Percentiles rank a stretch among this genome's conserved stretches.
phyloP scores from a whole-genome alignment of 2,329 filamentous ascomycete genomes.

The Talaromyces sp. region DNA sequence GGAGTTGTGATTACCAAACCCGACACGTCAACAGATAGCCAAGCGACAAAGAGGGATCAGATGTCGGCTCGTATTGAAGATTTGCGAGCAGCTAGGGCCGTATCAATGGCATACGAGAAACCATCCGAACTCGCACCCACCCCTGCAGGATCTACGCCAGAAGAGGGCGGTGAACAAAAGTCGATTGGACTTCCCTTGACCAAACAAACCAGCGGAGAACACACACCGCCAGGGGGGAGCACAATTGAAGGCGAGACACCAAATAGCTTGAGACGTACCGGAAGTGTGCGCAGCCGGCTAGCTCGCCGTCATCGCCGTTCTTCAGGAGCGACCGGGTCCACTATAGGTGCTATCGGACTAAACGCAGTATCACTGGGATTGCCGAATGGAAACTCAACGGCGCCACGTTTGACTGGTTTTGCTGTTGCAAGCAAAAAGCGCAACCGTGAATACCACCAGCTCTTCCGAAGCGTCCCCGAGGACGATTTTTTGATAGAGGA shows the following conservation, averaged over 20 bases:
- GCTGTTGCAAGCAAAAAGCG: conserved; percentile 94
- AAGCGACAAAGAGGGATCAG: conserved; percentile 43
- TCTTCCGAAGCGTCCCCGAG: conserved; percentile 95
- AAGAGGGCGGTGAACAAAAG: conserved; percentile 28
- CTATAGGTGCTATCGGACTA: conserved; percentile 69
- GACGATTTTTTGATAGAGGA: conserved; percentile 98
- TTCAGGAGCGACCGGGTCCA: conserved; percentile 65
- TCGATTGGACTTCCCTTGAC: conserved; percentile 16
- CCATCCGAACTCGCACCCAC: conserved; percentile 36
- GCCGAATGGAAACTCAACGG: conserved; percentile 53
- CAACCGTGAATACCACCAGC: conserved; percentile 87
- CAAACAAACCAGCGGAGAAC: conserved; percentile 48
- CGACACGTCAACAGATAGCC: conserved; percentile 26
- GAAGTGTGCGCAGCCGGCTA: conserved; percentile 64
- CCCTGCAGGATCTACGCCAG: conserved; percentile 31
- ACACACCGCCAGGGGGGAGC: conserved; percentile 62
- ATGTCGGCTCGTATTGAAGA: conserved; percentile 56
- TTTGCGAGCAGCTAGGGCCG: conserved; percentile 54
- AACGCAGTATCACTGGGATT: conserved; percentile 66
- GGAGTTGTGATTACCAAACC: conserved; percentile 35
- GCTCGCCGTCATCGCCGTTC: conserved; percentile 75
- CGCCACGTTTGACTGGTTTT: conserved; percentile 84
- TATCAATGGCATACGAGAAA: conserved; percentile 56
- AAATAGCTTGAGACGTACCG: conserved; percentile 52
- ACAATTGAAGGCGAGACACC: conserved; percentile 59